Conservation (phyloP, 1,139 yeast genomes). For the Zhuliangozyma parablackwelliae region DNA sequence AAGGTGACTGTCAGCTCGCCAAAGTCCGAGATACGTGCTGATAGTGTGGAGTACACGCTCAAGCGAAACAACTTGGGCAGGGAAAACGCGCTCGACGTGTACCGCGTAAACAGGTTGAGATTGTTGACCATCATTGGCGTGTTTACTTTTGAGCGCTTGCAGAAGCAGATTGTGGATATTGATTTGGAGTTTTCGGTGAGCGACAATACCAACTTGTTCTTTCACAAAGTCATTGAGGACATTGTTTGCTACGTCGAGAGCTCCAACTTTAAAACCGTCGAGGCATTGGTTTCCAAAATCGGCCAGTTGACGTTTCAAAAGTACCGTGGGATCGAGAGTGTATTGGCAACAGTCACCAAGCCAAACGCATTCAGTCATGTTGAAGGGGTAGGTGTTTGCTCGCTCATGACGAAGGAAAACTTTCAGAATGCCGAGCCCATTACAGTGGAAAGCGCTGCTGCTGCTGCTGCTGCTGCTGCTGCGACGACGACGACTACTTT, state of each 20-base stretch:
- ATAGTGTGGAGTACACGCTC: slow-evolving; percentile 37
- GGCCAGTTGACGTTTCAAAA: slow-evolving; percentile 56
- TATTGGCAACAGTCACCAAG: slow-evolving; percentile 66
- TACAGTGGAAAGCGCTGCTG: slow-evolving; percentile 1
- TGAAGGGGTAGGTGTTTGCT: slow-evolving; percentile 84
- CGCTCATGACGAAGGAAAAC: slow-evolving; percentile 43
- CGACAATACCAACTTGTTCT: slow-evolving; percentile 28
- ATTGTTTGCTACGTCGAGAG: slow-evolving; percentile 59
- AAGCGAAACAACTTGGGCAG: slow-evolving; percentile 18
- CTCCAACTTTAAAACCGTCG: slow-evolving; percentile 85
- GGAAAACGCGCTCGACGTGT: slow-evolving; percentile 15
- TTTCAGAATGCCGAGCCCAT: slow-evolving; percentile 25
- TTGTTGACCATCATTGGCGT: slow-evolving; percentile 83
- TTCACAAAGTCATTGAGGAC: slow-evolving; percentile 39
- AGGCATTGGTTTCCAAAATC: slow-evolving; percentile 76
- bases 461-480: neutral
- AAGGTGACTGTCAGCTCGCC: slow-evolving; percentile 43
- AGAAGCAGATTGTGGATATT: slow-evolving; percentile 66
- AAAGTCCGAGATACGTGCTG: slow-evolving; percentile 57
- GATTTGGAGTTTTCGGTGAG: slow-evolving; percentile 48
- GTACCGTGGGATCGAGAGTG: slow-evolving; percentile 31
- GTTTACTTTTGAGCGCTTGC: slow-evolving; percentile 80
- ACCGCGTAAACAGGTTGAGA: slow-evolving; percentile 50
- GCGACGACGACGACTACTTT: neutral
- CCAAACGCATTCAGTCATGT: slow-evolving; percentile 87